A percentile compares a stretch with the other conserved stretches of the same genome.
Evolutionary conservation across 1,139 yeast genomes (phyloP).

Genomic region (Scheffersomyces parashehatae): DNA sequence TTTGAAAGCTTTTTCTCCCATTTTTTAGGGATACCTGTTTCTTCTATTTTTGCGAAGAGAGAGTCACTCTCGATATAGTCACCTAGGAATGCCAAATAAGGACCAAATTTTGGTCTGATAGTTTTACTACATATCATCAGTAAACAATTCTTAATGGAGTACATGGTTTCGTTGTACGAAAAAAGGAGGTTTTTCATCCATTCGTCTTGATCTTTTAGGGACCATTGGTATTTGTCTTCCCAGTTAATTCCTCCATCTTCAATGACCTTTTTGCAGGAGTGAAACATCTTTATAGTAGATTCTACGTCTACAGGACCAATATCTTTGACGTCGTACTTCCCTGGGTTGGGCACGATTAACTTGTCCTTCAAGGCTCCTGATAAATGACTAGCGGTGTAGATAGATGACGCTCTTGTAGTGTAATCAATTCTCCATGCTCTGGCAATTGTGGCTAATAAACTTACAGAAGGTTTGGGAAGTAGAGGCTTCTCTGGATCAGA

Average conservation of each 20-base stretch:
- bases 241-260: constrained; percentile 37
- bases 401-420: constrained; percentile 51
- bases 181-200: constrained; percentile 53
- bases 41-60: constrained; percentile 36
- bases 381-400: constrained; percentile 55
- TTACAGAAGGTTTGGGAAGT: constrained; percentile 40
- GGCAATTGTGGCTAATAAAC: constrained; percentile 47
- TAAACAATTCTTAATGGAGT: constrained; percentile 46
- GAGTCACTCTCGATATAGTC: constrained; percentile 53
- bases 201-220: constrained; percentile 48
- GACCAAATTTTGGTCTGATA: constrained; percentile 64
- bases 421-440: constrained; percentile 63
- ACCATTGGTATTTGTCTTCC: constrained; percentile 45
- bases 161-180: constrained; percentile 51
- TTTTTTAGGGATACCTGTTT: constrained; percentile 41
- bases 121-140: constrained; percentile 46
- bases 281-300: constrained; percentile 28
- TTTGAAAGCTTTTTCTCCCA: constrained; percentile 56
- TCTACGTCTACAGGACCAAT: constrained; percentile 33
- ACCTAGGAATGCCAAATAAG: constrained; percentile 51
- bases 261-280: constrained; percentile 27
- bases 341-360: constrained; percentile 21
- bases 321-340: constrained; percentile 13
- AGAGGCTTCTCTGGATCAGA: constrained; percentile 23
- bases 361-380: constrained; percentile 38